Evolutionary conservation across 78 protist genomes (phyloP).

Genomic region (Dictyostelium citrinum): DNA sequence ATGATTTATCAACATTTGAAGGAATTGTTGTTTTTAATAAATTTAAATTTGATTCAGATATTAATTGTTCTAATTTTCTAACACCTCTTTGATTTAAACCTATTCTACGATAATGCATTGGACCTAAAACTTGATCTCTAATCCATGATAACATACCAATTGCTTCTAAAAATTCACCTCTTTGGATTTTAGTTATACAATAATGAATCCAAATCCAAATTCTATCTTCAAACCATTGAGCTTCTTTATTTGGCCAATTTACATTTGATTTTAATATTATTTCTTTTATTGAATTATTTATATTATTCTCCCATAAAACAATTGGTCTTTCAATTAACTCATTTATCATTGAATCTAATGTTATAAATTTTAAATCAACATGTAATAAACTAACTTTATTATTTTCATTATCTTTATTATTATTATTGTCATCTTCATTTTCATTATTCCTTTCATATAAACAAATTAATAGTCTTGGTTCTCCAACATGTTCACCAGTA

Average conservation of each 20-base stretch:
- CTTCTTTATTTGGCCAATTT: not conserved
- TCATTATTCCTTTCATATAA: not conserved
- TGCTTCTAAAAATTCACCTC: not conserved
- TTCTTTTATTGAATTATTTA: not conserved
- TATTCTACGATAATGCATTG: not conserved
- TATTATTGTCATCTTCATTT: too few relatives aligned
- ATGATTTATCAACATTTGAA: not conserved
- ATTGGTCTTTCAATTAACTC: not conserved
- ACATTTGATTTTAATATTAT: not conserved
- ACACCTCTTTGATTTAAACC: not conserved
- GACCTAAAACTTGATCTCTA: not conserved
- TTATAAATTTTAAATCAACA: slow-evolving; percentile 5
- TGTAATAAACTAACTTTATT: not conserved
- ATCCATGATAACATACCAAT: not conserved
- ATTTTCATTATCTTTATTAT: too few relatives aligned
- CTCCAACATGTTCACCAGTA: slow-evolving; percentile 13
- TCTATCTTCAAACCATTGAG: slow-evolving; percentile 20
- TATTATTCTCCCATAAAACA: not conserved
- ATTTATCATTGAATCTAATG: not conserved
- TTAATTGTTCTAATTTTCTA: not conserved
- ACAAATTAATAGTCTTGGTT: not conserved
- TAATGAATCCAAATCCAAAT: not conserved
- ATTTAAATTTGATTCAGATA: not conserved
- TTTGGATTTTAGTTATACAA: not conserved
- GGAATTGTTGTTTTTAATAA: not conserved